A percentile compares a stretch with the other conserved stretches of the same genome.
These are phyloP conservation scores for Jaapia argillacea DNA, from an alignment of 768 basidiomycete genomes.

Conservation along the genomic window DNA sequence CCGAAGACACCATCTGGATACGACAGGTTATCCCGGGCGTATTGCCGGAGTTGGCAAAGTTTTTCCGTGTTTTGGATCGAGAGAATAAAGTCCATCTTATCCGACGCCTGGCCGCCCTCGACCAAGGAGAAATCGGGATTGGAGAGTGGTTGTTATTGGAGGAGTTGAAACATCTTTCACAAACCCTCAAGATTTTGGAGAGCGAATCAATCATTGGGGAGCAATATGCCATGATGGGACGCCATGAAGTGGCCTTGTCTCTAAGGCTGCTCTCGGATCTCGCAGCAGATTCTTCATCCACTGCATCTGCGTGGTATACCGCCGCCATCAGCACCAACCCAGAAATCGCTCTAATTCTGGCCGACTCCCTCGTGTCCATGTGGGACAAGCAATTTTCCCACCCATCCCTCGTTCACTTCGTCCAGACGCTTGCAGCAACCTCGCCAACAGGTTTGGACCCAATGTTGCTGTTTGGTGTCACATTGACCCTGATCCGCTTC, in stretches of 20 bases:
- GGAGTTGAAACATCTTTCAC: constrained; percentile 44
- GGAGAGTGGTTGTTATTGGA: constrained; percentile 65
- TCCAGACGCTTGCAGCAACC: too few relatives aligned
- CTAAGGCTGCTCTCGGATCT: constrained; percentile 42
- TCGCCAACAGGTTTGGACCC: too few relatives aligned
- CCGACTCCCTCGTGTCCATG: too few relatives aligned
- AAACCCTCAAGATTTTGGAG: constrained; percentile 27
- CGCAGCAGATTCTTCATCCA: constrained; percentile 26
- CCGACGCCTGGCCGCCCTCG: constrained; percentile 43
- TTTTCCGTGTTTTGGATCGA: constrained; percentile 47
- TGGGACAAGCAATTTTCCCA: too few relatives aligned
- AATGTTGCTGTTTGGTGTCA: too few relatives aligned
- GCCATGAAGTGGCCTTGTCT: constrained; percentile 37
- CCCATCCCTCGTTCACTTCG: too few relatives aligned
- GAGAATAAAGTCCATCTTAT: constrained; percentile 45
- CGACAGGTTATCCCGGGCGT: constrained; percentile 45
- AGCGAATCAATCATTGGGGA: constrained; percentile 10
- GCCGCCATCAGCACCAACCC: constrained; percentile 31
- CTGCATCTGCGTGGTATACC: constrained; percentile 31
- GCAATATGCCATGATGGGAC: too few relatives aligned
- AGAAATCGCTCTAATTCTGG: too few relatives aligned
- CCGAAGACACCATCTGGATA: constrained; percentile 33
- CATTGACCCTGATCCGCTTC: too few relatives aligned
- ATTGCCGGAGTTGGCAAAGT: constrained; percentile 41
- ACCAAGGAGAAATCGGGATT: constrained; percentile 43